Base-by-base conservation (phyloP, 202 grass and related monocot species). In the Carex sylvatica region DNA sequence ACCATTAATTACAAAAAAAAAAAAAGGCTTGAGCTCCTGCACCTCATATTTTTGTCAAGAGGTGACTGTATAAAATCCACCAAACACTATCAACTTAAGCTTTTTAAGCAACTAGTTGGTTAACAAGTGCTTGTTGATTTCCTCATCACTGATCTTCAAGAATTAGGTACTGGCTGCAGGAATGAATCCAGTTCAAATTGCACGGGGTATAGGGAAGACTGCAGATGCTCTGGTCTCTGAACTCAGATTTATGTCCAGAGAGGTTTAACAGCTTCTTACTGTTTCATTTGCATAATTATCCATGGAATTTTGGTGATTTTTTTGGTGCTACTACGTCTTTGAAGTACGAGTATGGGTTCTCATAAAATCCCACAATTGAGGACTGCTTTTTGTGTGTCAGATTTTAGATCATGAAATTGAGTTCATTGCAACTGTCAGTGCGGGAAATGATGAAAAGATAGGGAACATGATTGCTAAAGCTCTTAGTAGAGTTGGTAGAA, bases 121-220 rank as follows among this genome's bases (percentile, higher is more conserved):
- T 49, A 76, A 55, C 72, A 76, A 28, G 64, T 31, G 51, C 49
- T 76, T 76, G 72, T 76, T 62, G 53, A 56, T 76, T 26, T 86
- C 73, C 70, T 67, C 83, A 74, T 86, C 13, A 83, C 55, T 82
- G 78, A 70, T 90, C 79, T 83, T 84, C 71, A 85, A 80, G 86
- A 90, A 93, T 87, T 93, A 98, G 95, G 95, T 95, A 80, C 88
- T 98, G 79, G 90, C 90, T 79, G 95, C 92, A 82, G 95, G 95
- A 84, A 95, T 98, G 62, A 98, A 95, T 82, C 95, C 90, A 15
- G 92, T 93, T 38, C 92, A 98, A 73, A 84, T 95, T 68, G 90
- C 90, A 53, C 87, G 89, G 33, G 95, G 95, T 58, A 95, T 98
- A 74, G 95, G 87, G 84, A 94, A 91, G 87, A 98, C 95, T 79